Evolutionary conservation across 202 grass and related monocot species (phyloP).

Genomic region (Dendrocalamus latiflorus): DNA sequence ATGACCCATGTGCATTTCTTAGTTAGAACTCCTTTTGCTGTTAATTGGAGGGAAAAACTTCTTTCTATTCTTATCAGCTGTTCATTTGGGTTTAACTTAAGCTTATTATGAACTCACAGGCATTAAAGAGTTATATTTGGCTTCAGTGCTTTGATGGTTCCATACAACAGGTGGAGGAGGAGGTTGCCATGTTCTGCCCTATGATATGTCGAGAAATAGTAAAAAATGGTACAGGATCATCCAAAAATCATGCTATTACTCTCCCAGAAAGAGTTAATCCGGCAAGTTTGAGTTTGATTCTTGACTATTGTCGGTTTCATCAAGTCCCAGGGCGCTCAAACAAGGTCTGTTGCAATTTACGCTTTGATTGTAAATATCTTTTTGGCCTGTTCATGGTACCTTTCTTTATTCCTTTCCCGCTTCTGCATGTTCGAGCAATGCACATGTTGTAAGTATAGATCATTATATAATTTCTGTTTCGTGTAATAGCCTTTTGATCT

Average conservation of each 20-base stretch:
- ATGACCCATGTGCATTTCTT: neutral
- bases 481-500: neutral
- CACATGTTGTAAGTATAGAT: neutral
- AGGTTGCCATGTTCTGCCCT: constrained; percentile 97
- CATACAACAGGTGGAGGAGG: constrained; percentile 98
- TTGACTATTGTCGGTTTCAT: constrained; percentile 98
- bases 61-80: neutral
- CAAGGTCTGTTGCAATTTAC: constrained; percentile 43
- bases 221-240: constrained; percentile 82
- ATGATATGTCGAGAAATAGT: constrained; percentile 92
- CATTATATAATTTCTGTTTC: neutral
- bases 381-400: neutral
- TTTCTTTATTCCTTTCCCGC: neutral
- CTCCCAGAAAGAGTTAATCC: constrained; percentile 90
- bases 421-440: neutral
- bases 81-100: neutral
- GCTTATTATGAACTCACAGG: constrained; percentile 38
- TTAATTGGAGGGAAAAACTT: neutral
- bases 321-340: constrained; percentile 92
- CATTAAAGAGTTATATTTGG: constrained; percentile 95
- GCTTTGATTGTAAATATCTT: neutral
- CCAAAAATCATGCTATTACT: constrained; percentile 94
- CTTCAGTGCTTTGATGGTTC: constrained; percentile 98
- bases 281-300: constrained; percentile 85
- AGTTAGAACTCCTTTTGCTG: neutral